These are phyloP conservation scores for Esteya vermicola DNA, from an alignment of 2,329 filamentous ascomycete species.

Conservation along the genomic window DNA sequence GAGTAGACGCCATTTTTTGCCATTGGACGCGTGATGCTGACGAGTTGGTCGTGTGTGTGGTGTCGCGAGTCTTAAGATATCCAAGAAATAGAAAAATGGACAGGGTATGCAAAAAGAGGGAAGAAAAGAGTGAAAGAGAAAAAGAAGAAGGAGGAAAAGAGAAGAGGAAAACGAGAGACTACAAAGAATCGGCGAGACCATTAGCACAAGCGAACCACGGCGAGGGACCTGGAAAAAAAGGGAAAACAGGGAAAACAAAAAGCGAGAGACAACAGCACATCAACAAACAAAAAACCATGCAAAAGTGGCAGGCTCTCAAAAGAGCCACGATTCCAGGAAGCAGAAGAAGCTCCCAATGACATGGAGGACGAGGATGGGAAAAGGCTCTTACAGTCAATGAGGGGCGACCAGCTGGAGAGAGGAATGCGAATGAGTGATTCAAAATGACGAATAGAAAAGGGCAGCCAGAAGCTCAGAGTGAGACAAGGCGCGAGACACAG, in stretches of 20 bases:
- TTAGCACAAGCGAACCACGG: not conserved
- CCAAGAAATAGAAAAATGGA: not conserved
- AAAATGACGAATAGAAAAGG: no score
- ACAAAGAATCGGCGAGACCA: not conserved
- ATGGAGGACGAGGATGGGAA: no score
- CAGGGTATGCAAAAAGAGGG: not conserved
- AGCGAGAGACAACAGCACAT: not conserved
- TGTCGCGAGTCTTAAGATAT: not conserved
- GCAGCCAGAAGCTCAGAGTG: no score
- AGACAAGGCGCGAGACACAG: no score
- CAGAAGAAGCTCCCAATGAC: not conserved
- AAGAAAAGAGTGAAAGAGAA: not conserved
- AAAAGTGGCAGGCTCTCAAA: no score
- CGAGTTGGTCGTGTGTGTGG: not conserved
- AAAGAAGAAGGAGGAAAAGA: not conserved
- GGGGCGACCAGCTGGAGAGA: no score
- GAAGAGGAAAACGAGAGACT: not conserved
- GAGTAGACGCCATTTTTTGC: slow-evolving; percentile 44
- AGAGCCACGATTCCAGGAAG: not conserved
- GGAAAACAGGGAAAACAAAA: not conserved
- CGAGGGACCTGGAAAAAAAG: not conserved
- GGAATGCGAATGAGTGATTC: slow-evolving; percentile 1
- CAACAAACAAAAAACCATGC: not conserved
- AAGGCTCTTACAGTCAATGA: no score
- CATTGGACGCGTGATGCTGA: slow-evolving; percentile 25